Conservation (phyloP, 805 yeast genomes). For the Candida jianshihensis region DNA sequence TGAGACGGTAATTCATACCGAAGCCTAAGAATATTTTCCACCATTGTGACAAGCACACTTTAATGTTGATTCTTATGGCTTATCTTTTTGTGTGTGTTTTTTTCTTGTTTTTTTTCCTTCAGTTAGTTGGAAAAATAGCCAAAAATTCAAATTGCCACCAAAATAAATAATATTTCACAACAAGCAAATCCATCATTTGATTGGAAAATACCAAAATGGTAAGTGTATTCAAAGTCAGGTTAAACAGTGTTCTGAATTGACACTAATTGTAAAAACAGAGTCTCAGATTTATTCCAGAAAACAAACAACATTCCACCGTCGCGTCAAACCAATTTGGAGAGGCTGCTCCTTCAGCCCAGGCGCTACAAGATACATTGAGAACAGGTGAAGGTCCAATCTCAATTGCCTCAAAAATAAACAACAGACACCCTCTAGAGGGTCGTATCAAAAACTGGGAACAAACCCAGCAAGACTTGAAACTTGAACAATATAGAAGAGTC, state of each 20-base stretch:
- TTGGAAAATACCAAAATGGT: slow-evolving; percentile 1
- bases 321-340: slow-evolving; percentile 46
- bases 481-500: slow-evolving; percentile 74
- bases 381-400: slow-evolving; percentile 54
- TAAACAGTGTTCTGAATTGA: background rate
- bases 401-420: slow-evolving; percentile 52
- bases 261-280: slow-evolving; percentile 7
- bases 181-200: background rate
- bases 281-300: slow-evolving; percentile 49
- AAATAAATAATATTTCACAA: background rate
- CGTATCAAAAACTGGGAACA: slow-evolving; percentile 76
- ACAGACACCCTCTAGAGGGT: slow-evolving; percentile 80
- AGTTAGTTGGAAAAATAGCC: background rate
- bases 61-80: background rate
- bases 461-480: slow-evolving; percentile 58
- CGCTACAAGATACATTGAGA: slow-evolving; percentile 62
- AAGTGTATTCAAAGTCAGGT: background rate
- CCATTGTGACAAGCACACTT: background rate
- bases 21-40: background rate
- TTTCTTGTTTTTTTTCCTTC: background rate
- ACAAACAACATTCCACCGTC: slow-evolving; percentile 37
- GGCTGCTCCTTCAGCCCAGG: slow-evolving; percentile 56
- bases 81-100: background rate
- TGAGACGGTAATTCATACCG: background rate
- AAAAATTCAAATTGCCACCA: background rate